Percentiles rank a stretch among this genome's conserved stretches.
Evolutionary conservation across 306 rosid genomes (phyloP).

Genomic region (Erythrophleum fordii): DNA sequence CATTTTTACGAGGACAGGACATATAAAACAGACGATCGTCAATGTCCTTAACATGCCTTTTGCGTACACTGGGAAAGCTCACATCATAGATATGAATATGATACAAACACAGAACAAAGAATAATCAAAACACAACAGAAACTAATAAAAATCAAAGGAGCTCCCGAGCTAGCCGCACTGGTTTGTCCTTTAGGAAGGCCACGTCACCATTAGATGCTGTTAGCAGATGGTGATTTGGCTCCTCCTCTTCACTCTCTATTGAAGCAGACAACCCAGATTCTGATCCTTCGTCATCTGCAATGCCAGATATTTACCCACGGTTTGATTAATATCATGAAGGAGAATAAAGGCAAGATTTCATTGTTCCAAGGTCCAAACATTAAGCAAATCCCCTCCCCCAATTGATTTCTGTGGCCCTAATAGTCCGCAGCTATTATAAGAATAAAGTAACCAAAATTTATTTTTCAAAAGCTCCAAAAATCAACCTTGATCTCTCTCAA

Average conservation of each 20-base stretch:
- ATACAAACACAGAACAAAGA: slow-evolving; percentile 41
- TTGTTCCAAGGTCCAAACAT: neutral
- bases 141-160: slow-evolving; percentile 43
- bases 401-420: neutral
- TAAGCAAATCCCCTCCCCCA: neutral
- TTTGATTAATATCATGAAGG: neutral
- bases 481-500: neutral
- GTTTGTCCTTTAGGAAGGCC: slow-evolving; percentile 66
- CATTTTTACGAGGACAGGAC: slow-evolving; percentile 33
- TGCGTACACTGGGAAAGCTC: slow-evolving; percentile 26
- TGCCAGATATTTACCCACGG: neutral
- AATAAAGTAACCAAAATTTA: neutral
- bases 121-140: slow-evolving; percentile 28
- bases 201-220: slow-evolving; percentile 56
- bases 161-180: slow-evolving; percentile 64
- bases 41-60: slow-evolving; percentile 30
- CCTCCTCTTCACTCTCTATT: slow-evolving; percentile 67
- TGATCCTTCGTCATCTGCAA: slow-evolving; percentile 77
- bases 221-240: slow-evolving; percentile 68
- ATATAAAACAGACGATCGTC: slow-evolving; percentile 28
- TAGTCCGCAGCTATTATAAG: neutral
- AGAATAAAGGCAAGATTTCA: neutral
- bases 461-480: neutral
- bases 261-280: slow-evolving; percentile 62
- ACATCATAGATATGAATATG: slow-evolving; percentile 26